phyloP scores from a whole-genome alignment of 2,329 filamentous ascomycete genomes.

The Madurella fahalii region DNA sequence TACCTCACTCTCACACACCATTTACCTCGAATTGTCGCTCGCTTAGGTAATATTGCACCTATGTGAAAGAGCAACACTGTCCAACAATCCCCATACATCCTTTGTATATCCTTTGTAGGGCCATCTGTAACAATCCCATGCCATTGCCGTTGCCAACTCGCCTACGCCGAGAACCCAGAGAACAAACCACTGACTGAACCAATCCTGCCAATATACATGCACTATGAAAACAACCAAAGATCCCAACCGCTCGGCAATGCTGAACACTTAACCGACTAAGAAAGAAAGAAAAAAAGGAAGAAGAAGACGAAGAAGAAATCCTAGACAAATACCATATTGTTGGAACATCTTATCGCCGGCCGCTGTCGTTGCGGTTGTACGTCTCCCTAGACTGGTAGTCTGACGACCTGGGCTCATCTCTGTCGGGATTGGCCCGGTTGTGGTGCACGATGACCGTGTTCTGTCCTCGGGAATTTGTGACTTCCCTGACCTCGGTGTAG shows the following conservation, averaged over 20 bases:
- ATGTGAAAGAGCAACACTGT: background rate
- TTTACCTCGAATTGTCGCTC: too few species aligned
- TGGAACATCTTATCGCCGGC: background rate
- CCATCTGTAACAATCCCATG: background rate
- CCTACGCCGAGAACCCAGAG: background rate
- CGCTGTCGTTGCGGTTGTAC: slow-evolving; percentile 2
- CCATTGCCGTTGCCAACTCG: background rate
- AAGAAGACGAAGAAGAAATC: too few species aligned
- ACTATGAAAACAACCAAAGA: background rate
- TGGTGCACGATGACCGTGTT: slow-evolving; percentile 18
- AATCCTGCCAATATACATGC: background rate
- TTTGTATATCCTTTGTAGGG: background rate
- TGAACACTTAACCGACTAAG: background rate
- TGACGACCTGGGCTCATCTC: slow-evolving; percentile 16
- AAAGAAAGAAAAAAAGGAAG: background rate
- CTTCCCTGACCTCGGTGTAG: slow-evolving; percentile 8
- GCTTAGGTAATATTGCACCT: too few species aligned
- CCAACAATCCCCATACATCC: background rate
- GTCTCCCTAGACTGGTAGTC: slow-evolving; percentile 2
- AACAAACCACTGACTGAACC: background rate
- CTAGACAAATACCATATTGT: background rate
- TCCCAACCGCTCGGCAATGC: slow-evolving; percentile 1
- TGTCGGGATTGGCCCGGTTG: slow-evolving; percentile 9
- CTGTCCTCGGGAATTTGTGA: slow-evolving; percentile 1
- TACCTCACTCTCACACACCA: too few species aligned